Evolutionary conservation across 768 basidiomycete species (phyloP), one percentile per base, ranked within the genome.

Genomic region (Ramaria sp.): DNA sequence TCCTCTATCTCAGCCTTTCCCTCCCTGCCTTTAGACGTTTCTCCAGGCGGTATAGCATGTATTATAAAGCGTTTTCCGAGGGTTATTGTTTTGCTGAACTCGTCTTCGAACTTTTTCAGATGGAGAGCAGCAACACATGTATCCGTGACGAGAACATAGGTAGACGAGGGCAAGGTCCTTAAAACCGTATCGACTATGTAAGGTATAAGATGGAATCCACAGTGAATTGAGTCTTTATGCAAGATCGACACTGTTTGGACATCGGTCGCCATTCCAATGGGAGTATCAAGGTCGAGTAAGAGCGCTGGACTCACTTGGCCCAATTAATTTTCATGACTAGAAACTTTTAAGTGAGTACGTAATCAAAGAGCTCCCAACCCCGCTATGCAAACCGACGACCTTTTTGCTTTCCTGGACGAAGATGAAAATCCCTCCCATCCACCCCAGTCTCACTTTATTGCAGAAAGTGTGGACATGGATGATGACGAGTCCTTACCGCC

Each of bases 1-100:
- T 99, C 95, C 66, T 98, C 95, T 61, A 98, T 84, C 56, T 82
- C 75, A 1, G 91, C 95, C 68, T 98, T 98, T 53, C 89, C 89
- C 60, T 88, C 78, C 42, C 96, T 76, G 55, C 83, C 86, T 71
- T 99, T 99, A 28, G 88, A 85, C 0, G 83, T 87, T 71, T 99
- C 96, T 41, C 96, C 96, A 0, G 96, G 96, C 0, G 85, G 69
- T 56, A 98, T 80, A 62, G 88, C 74, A 65, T 87, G 78, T 56
- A 76, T 77, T 57, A 98, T 63, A 68, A 96, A 89, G 54, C 91
- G 71, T 63, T 60, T 50, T 37, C 49, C 52, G 1, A 59, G 13
- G 58, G 59, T 45, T 50, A 52, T 22, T 61, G 63, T 38, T 59
- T 63, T 57, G 6, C 73, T 63, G 64, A 97, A 95, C 25, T 84